Base-by-base conservation (phyloP, 2,329 filamentous ascomycete genomes). In the Nemania abortiva region DNA sequence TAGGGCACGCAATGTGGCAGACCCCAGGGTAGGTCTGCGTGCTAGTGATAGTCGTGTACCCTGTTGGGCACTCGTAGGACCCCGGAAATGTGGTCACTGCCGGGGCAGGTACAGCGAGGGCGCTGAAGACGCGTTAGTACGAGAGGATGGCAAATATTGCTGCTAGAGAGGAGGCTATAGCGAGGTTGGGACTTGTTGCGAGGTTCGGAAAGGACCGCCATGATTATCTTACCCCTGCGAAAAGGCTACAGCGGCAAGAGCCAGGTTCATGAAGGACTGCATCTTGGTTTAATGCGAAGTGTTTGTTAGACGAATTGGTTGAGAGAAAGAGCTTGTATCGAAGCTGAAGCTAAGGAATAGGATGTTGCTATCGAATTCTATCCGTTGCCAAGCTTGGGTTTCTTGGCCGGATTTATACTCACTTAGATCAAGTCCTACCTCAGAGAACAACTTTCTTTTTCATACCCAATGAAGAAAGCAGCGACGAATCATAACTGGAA, bases 21-120 rank as follows among this genome's bases (percentile, higher is more conserved):
- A 34, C 31, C 9, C 18, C 42, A 13, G 42, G 4, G 42, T n/a
- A 15, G 11, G 13, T 47, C 42, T 5, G 11, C n/a, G 42, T 47
- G 42, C 42, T 47, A 47, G 42, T 47, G 42, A 47, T 47, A 47
- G 42, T 47, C n/a, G 42, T 47, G 42, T 47, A 47, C 18, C 42
- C 42, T 4, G 42, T 47, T n/a, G 42, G 42, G 42, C 42, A 47
- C 42, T 18, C 42, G 18, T 47, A 47, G 42, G 42, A 13, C 6
- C 42, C 42, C 5, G 42, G 42, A n/a, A 47, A 47, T 4, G 11
- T 47, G 42, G 42, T 47, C 42, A 47, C 42, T 5, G 42, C 42
- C 5, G 42, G 42, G 15, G 42, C 42, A 47, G 42, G 42, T 13
- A 47, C 42, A 4, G 42, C 42, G 5, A 47, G 15, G 15, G 42